A percentile compares a stretch with the other conserved stretches of the same genome.
Evolutionary conservation across 2,329 filamentous ascomycete species (phyloP).

Genomic region (Scopulariopsis brevicaulis): DNA sequence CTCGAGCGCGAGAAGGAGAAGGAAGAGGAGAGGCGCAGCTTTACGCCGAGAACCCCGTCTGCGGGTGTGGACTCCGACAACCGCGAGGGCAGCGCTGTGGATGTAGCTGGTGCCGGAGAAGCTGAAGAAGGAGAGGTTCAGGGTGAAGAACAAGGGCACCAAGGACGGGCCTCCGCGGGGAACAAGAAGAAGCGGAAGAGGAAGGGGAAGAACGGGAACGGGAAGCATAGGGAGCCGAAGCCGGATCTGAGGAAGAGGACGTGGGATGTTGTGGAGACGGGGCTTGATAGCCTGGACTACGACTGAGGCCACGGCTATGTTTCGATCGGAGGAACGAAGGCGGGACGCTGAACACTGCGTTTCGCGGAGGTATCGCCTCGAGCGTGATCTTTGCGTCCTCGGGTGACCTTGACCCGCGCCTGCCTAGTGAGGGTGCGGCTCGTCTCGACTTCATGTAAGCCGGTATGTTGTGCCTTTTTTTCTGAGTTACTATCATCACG

Average conservation of each 20-base stretch:
- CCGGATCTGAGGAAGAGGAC: constrained; percentile 55
- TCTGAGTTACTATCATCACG: neutral
- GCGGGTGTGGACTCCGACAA: neutral
- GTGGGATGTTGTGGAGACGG: constrained; percentile 54
- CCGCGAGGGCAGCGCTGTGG: neutral
- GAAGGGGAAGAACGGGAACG: constrained; percentile 18
- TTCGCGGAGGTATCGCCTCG: neutral
- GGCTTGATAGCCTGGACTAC: constrained; percentile 49
- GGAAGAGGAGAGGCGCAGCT: neutral
- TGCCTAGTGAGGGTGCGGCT: neutral
- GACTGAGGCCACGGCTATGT: constrained; percentile 27
- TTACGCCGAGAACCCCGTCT: neutral
- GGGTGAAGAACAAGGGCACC: neutral
- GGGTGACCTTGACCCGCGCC: neutral
- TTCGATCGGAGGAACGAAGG: neutral
- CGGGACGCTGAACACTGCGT: neutral
- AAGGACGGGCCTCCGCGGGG: constrained; percentile 12
- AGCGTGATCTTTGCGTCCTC: neutral
- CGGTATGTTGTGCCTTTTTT: constrained; percentile 9
- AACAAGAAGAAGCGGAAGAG: constrained; percentile 25
- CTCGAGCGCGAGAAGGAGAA: constrained; percentile 36
- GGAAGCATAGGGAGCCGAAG: constrained; percentile 27
- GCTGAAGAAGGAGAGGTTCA: neutral
- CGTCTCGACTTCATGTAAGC: neutral
- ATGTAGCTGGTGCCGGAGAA: neutral